Base-by-base conservation (phyloP, 169 alveolate genomes). In the Blepharisma undulans region DNA sequence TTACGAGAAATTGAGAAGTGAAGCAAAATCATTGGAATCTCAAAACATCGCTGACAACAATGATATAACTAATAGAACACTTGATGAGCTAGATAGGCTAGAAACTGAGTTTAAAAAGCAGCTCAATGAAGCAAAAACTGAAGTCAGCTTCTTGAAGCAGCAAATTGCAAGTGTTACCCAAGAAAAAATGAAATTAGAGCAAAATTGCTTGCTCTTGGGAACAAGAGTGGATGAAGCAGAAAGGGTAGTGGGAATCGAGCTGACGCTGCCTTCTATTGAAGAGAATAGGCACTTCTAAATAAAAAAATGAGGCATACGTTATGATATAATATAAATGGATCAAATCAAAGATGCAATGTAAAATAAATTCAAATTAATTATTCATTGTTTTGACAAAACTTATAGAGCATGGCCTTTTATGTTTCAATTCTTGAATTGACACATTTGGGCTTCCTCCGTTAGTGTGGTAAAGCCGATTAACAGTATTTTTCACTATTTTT, bases 161-260 rank as follows among this genome's bases (percentile, higher is more conserved):
- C 93, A 93, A 71, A 89, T 93, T 22, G 91, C 72, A 3, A 48
- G 84, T 27, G 85, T 89, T 27, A 92, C 61, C 82, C 90, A 93
- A 61, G 96, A 93, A 91, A 92, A 92, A 88, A 92, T 91, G 32
- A 92, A 92, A 87, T 27, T 93, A 2, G 93, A 93, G 72, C 93
- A 93, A 91, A 81, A 76, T 77, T 82, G 34, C 14, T 91, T 93
- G 76, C 48, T 93, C 29, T 78, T 93, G 7, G 92, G 82, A 19
- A 85, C 93, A 18, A 89, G 95, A 90, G 91, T 93, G 18, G 34
- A 89, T 27, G 90, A 82, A 25, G 87, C 90, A 12, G 96, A 93
- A 82, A 89, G 90, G 30, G 93, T 92, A 8, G 93, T 93, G 1
- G 96, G 96, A 22, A 89, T 89, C 71, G 96, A 93, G 77, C 89